Evolutionary conservation across 805 yeast genomes (phyloP).

Genomic region (Yamadazyma olivae): DNA sequence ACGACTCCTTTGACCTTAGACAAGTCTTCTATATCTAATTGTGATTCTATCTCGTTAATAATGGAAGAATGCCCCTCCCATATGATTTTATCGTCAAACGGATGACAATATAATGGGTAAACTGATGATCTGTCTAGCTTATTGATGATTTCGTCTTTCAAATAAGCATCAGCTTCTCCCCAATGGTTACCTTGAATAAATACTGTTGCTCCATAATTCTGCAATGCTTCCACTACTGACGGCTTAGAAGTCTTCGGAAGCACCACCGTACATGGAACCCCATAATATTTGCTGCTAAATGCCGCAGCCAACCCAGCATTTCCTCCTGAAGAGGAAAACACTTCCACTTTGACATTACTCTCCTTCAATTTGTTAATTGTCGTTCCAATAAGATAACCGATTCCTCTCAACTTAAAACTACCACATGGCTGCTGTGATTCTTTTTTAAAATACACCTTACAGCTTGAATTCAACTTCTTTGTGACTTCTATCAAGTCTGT

Average conservation of each 20-base stretch:
- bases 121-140: slow-evolving; percentile 7
- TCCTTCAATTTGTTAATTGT: slow-evolving; percentile 23
- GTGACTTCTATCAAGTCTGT: slow-evolving; percentile 41
- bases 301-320: slow-evolving; percentile 37
- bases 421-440: slow-evolving; percentile 57
- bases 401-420: slow-evolving; percentile 55
- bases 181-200: slow-evolving; percentile 24
- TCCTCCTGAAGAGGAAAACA: slow-evolving; percentile 32
- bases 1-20: slow-evolving; percentile 23
- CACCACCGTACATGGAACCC: slow-evolving; percentile 27
- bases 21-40: slow-evolving; percentile 14
- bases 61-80: slow-evolving; percentile 31
- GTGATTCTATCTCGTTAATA: slow-evolving; percentile 23
- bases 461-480: slow-evolving; percentile 23
- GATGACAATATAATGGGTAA: slow-evolving; percentile 28
- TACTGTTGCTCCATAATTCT: slow-evolving; percentile 21
- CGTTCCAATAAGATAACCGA: slow-evolving; percentile 44
- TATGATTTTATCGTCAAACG: slow-evolving; percentile 26
- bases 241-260: slow-evolving; percentile 20
- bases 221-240: slow-evolving; percentile 17
- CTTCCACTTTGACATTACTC: slow-evolving; percentile 13
- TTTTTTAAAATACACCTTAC: slow-evolving; percentile 44
- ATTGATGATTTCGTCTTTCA: slow-evolving; percentile 15
- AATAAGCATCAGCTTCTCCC: slow-evolving; percentile 30
- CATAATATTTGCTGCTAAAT: slow-evolving; percentile 18